Evolutionary conservation across 2,329 filamentous ascomycete genomes (phyloP).

Genomic region (Arthroderma sp.): DNA sequence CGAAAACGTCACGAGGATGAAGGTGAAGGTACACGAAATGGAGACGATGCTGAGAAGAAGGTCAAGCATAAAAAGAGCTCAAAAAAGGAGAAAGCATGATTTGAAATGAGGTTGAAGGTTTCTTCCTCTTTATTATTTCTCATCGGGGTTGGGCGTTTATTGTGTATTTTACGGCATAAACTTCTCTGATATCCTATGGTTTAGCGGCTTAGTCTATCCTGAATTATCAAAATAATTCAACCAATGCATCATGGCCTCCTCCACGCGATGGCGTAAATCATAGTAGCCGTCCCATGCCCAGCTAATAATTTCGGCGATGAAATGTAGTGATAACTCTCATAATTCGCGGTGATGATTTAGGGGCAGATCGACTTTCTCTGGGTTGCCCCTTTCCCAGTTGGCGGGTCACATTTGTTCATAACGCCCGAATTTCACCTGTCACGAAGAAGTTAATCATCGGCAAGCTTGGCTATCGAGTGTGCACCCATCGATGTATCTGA

Average conservation of each 20-base stretch:
- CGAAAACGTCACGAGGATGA: conserved; percentile 18
- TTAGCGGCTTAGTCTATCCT: neutral
- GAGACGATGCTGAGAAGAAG: conserved; percentile 31
- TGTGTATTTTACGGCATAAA: neutral
- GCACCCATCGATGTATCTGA: neutral
- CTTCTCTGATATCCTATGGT: conserved; percentile 2
- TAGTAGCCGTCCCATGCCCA: neutral
- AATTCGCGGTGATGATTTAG: neutral
- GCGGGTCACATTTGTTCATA: neutral
- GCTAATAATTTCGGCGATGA: neutral
- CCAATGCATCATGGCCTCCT: neutral
- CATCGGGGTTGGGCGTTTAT: neutral
- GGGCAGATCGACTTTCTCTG: neutral
- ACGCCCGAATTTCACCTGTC: neutral
- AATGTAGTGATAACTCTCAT: neutral
- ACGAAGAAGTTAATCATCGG: neutral
- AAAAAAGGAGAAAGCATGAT: conserved; percentile 8
- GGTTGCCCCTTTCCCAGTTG: neutral
- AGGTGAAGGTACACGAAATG: conserved; percentile 4
- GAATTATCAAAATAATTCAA: neutral
- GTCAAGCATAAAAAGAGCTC: conserved; percentile 28
- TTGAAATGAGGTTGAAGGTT: neutral
- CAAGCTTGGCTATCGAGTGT: neutral
- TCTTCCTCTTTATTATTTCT: neutral
- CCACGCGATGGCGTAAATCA: neutral